Base-by-base conservation (phyloP, 768 basidiomycete species). In the Pleurotus tuber-regium region DNA sequence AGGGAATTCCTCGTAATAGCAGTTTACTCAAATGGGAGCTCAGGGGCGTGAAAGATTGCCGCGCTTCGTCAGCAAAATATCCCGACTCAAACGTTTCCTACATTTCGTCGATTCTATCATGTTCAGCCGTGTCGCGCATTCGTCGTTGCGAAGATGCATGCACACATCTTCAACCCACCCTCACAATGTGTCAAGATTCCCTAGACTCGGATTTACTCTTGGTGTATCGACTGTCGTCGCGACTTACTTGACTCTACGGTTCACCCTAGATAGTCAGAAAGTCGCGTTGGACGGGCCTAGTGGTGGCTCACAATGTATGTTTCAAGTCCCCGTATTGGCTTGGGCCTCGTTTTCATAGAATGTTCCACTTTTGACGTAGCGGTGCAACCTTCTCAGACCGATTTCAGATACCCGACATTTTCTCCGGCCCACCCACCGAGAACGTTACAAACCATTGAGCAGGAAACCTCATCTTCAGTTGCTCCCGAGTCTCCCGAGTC, bases 61-160 rank as follows among this genome's bases (percentile, higher is more conserved):
- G 35, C n/a, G 21, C n/a, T 23, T 49, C 47, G 43, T 54, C 42
- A 42, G 54, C 55, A 49, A 55, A 54, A 55, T 57, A 56, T 56
- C 52, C 30, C 53, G 36, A 36, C 44, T 25, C 26, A 14, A 36
- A 42, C 50, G 51, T 33, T 46, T 36, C 24, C 26, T 43, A 42
- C 19, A 44, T 50, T 54, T 19, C 51, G 33, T 38, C 35, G 48
- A 42, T 19, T 19, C 23, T 26, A 43, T 52, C 54, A 86, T 85
- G 83, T 73, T 86, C 59, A 69, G 78, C 56, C 73, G 77, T 54
- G 65, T 82, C 14, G 67, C 79, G 59, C 79, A 75, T 69, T 67
- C 78, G 49, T 72, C 82, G 18, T 63, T 84, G 5, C 75, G 77
- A 53, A 71, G 81, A 62, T 72, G 73, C 49, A 38, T 86, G 14